A percentile compares a stretch with the other conserved stretches of the same genome.
phyloP scores from a whole-genome alignment of 805 yeast species.

The Nakazawaea ishiwadae region DNA sequence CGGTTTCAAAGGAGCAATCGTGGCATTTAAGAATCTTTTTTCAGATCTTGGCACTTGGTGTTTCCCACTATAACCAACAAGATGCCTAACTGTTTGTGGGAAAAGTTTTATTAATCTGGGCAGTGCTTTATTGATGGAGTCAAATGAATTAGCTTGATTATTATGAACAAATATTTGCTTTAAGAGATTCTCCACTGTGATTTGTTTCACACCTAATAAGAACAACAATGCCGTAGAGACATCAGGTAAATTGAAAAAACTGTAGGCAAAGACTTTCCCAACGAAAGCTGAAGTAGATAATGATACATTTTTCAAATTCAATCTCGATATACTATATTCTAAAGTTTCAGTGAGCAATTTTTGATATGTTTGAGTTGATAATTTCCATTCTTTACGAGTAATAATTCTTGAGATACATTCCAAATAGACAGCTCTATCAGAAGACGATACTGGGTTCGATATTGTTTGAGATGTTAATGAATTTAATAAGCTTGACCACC shows the following conservation, averaged over 20 bases:
- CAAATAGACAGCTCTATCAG: constrained; percentile 47
- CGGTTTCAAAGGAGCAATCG: constrained; percentile 32
- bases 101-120: constrained; percentile 13
- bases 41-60: constrained; percentile 21
- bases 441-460: constrained; percentile 35
- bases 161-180: constrained; percentile 5
- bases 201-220: constrained; percentile 49
- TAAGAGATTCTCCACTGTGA: constrained; percentile 28
- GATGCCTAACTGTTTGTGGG: constrained; percentile 20
- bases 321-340: constrained; percentile 43
- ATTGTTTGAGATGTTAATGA: constrained; percentile 20
- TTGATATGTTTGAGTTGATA: constrained; percentile 23
- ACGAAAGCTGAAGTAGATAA: constrained; percentile 58
- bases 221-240: constrained; percentile 55
- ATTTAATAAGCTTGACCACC: constrained; percentile 50
- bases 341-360: constrained; percentile 45
- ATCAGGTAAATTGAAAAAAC: constrained; percentile 49
- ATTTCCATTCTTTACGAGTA: constrained; percentile 44
- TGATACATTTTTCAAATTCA: constrained; percentile 46
- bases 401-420: constrained; percentile 51
- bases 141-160: constrained; percentile 3
- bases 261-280: constrained; percentile 67
- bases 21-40: constrained; percentile 28
- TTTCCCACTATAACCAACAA: constrained; percentile 18
- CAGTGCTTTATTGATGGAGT: constrained; percentile 3